Evolutionary conservation across 441 rosid genomes (phyloP), one percentile per base, ranked within the genome.

Genomic region (Isatis lusitanica): DNA sequence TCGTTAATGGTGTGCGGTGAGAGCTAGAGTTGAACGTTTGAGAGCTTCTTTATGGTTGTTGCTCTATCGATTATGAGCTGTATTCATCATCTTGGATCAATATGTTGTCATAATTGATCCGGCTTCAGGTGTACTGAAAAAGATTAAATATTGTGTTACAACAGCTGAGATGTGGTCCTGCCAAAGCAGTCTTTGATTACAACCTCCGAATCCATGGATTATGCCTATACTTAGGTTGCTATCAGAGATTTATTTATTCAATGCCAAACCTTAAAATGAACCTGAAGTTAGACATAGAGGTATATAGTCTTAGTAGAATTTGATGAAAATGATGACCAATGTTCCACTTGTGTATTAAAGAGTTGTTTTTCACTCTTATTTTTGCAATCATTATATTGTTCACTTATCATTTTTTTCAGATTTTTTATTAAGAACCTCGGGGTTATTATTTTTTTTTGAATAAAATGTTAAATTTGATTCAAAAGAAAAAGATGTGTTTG

Each of bases 191-290:
- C 77, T 79, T 52, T 96, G 91, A 17, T 92, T 90, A 83, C 92
- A 83, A 65, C 97, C 97, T 64, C 97, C 97, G 43, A 92, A 92
- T 79, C 97, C 97, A 17, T 92, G 97, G 97, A 92, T 96, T 10
- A 90, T 90, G 94, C 90, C 88, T n/a, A 90, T 92, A 73, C 96
- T 92, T 66, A 89, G 89, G 65, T 80, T 92, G 74, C 88, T 92
- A 44, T 82, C 88, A 53, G 97, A 90, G 85, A 87, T 92, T 48
- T 90, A 87, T 92, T 48, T 90, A 92, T 68, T 82, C 88, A 60
- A 86, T 92, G 94, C 97, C 94, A 7, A 90, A 92, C 82, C 81
- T 92, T 81, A 92, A 92, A 82, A 90, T 92, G 97, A 92, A 92
- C 68, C 88, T 92, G 46, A 92, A 90, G 79, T 92, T 92, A 86